These are phyloP conservation scores for Ceratocystis variospora DNA, from an alignment of 2,329 filamentous ascomycete genomes.

Conservation along the genomic window DNA sequence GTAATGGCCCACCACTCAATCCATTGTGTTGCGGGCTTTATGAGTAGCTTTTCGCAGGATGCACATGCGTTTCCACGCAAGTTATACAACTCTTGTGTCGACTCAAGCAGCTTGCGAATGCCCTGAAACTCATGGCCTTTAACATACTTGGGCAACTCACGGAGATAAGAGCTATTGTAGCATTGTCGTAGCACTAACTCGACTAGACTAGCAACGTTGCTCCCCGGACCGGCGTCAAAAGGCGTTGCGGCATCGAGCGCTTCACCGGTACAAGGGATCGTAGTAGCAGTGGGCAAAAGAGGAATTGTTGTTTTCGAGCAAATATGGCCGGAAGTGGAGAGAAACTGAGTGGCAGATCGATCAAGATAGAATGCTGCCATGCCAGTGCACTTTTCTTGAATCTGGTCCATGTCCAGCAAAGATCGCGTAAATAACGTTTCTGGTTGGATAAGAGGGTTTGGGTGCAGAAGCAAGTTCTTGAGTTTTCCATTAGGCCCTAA, in stretches of 20 bases:
- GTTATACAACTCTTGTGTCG: constrained; percentile 26
- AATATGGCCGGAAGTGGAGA: constrained; percentile 10
- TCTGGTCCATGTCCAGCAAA: constrained; percentile 12
- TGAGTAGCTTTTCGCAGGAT: constrained; percentile 35
- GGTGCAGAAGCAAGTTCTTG: constrained; percentile 41
- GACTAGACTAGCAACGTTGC: constrained; percentile 35
- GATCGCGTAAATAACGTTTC: constrained; percentile 19
- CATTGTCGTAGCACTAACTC: constrained; percentile 38
- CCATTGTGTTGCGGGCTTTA: constrained; percentile 44
- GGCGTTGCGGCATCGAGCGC: constrained; percentile 13
- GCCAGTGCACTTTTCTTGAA: constrained; percentile 10
- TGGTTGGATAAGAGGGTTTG: constrained; percentile 47
- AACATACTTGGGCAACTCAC: constrained; percentile 32
- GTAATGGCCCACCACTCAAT: constrained; percentile 43
- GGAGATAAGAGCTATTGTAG: constrained; percentile 31
- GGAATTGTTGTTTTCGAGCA: constrained; percentile 6
- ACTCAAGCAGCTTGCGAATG: constrained; percentile 23
- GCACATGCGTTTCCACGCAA: constrained; percentile 37
- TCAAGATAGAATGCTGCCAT: constrained; percentile 18
- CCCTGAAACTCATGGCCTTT: constrained; percentile 29
- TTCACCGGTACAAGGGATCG: constrained; percentile 10
- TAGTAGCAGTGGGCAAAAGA: constrained; percentile 1
- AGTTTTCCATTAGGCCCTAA: constrained; percentile 35
- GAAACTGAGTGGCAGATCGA: constrained; percentile 17
- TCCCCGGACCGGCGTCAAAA: constrained; percentile 16